These are phyloP conservation scores for Penicillium paneum DNA, from an alignment of 2,329 filamentous ascomycete genomes.

Conservation along the genomic window DNA sequence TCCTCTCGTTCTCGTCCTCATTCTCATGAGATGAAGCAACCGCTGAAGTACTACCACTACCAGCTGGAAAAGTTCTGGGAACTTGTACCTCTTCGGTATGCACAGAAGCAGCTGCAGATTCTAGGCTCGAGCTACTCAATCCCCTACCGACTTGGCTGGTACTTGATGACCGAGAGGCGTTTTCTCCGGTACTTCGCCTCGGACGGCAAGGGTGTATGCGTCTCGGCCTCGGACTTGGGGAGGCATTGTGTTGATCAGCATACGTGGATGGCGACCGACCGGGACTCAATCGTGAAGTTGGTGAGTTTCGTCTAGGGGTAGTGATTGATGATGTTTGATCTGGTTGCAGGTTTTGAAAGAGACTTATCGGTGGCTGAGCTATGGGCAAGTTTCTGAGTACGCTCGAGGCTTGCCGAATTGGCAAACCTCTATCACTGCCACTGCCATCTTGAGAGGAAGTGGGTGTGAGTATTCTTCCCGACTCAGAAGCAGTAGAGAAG, in stretches of 20 bases:
- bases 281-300: background rate
- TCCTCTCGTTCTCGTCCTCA: background rate
- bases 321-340: background rate
- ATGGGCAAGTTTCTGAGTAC: background rate
- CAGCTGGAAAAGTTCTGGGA: background rate
- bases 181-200: background rate
- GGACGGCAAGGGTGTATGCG: background rate
- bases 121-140: background rate
- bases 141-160: background rate
- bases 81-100: background rate
- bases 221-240: constrained; percentile 7
- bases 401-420: background rate
- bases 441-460: background rate
- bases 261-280: constrained; percentile 2
- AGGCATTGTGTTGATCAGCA: constrained; percentile 10
- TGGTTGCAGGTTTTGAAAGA: background rate
- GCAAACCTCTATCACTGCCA: background rate
- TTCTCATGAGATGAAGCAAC: background rate
- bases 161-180: background rate
- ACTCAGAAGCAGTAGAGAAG: background rate
- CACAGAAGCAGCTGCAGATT: background rate
- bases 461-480: background rate
- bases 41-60: background rate
- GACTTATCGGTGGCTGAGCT: background rate
- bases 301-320: background rate